These are phyloP conservation scores for Haplosporangium sp. DNA, from an alignment of 371 early-diverging fungal species.

Conservation along the genomic window DNA sequence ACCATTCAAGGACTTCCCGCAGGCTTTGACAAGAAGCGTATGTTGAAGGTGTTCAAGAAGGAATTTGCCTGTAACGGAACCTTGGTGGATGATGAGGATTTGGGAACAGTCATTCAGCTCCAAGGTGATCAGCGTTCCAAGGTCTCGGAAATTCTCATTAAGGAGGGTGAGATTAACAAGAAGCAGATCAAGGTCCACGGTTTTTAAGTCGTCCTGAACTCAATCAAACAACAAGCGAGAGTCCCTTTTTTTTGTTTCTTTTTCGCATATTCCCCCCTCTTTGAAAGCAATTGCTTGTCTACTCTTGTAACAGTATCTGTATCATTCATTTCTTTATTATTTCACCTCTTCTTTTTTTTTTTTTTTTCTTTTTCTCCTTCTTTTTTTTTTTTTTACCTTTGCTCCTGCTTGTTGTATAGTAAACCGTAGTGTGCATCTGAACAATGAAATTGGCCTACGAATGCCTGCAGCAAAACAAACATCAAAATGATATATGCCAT, in stretches of 20 bases:
- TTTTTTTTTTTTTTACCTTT: neutral
- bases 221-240: neutral
- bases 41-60: constrained; percentile 96
- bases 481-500: too few relatives aligned
- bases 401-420: too few relatives aligned
- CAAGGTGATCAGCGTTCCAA: constrained; percentile 95
- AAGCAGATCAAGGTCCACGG: constrained; percentile 95
- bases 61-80: constrained; percentile 97
- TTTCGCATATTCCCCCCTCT: constrained; percentile 20
- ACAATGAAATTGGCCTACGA: too few relatives aligned
- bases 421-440: too few relatives aligned
- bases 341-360: neutral
- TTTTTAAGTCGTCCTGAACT: constrained; percentile 67
- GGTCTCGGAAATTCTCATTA: constrained; percentile 79
- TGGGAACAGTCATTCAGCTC: constrained; percentile 92
- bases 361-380: neutral
- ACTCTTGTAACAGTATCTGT: constrained; percentile 29
- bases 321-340: neutral
- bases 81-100: constrained; percentile 89
- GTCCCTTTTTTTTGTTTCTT: neutral
- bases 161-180: constrained; percentile 79
- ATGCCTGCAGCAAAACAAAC: too few relatives aligned
- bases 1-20: constrained; percentile 92
- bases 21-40: constrained; percentile 85
- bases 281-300: too few relatives aligned